These are phyloP conservation scores for Lathyrus aphaca DNA, from an alignment of 306 rosid species.

Conservation along the genomic window DNA sequence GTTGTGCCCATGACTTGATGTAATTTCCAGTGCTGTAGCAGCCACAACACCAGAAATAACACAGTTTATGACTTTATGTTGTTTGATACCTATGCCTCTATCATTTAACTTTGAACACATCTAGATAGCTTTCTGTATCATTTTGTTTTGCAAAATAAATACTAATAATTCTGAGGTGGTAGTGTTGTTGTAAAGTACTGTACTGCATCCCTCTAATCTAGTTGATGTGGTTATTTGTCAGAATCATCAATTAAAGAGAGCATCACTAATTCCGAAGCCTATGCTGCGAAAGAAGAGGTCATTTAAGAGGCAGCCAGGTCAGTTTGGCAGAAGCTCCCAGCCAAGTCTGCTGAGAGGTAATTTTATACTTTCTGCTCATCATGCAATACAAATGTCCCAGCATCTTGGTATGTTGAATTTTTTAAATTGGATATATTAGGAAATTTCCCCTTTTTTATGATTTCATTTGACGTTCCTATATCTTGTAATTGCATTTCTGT, in stretches of 20 bases:
- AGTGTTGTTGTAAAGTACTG: slow-evolving; percentile 11
- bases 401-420: too few relatives aligned
- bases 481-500: background rate
- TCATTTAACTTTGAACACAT: slow-evolving; percentile 7
- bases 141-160: background rate
- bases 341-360: slow-evolving; percentile 67
- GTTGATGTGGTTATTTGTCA: slow-evolving; percentile 40
- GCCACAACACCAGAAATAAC: background rate
- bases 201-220: slow-evolving; percentile 4
- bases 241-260: slow-evolving; percentile 65
- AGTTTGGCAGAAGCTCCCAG: slow-evolving; percentile 61
- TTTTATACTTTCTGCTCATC: too few relatives aligned
- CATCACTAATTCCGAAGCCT: slow-evolving; percentile 62
- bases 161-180: background rate
- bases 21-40: background rate
- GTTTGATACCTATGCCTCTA: background rate
- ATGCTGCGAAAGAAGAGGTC: slow-evolving; percentile 73
- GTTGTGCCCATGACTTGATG: background rate
- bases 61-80: background rate
- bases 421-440: too few relatives aligned
- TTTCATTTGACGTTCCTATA: background rate
- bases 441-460: too few relatives aligned
- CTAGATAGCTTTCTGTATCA: background rate
- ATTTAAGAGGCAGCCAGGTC: slow-evolving; percentile 72
- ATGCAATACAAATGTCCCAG: too few relatives aligned